These are phyloP conservation scores for Acacia concinna DNA, from an alignment of 331 rosid genomes.

Conservation along the genomic window DNA sequence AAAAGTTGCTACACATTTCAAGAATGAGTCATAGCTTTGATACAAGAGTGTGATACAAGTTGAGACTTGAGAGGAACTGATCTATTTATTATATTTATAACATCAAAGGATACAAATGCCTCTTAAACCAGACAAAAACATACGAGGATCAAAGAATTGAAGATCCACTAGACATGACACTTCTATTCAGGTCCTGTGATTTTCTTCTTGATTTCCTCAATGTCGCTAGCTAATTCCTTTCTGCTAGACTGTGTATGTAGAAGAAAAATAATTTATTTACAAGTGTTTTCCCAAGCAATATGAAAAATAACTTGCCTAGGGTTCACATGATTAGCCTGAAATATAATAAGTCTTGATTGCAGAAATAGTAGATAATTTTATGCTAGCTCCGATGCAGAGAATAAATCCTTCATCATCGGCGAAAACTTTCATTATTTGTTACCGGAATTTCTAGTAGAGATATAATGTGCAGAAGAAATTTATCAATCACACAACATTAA, in stretches of 20 bases:
- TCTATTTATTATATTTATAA: no score
- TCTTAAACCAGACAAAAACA: conserved; percentile 43
- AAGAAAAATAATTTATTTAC: conserved; percentile 18
- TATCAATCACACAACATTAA: not conserved
- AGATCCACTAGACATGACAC: conserved; percentile 10
- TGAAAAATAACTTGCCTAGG: not conserved
- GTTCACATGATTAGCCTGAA: not conserved
- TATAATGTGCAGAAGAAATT: not conserved
- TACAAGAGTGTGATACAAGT: conserved; percentile 47
- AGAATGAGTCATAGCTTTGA: conserved; percentile 29
- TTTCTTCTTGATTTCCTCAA: conserved; percentile 80
- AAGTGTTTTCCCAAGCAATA: not conserved
- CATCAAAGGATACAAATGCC: conserved; percentile 58
- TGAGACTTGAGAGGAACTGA: no score
- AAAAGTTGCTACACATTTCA: conserved; percentile 47
- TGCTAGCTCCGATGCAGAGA: not conserved
- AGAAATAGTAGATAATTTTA: conserved; percentile 5
- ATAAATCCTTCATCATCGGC: not conserved
- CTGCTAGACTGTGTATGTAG: conserved; percentile 71
- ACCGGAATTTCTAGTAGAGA: not conserved
- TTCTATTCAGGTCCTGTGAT: conserved; percentile 80
- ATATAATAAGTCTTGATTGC: not conserved
- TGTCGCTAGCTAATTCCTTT: conserved; percentile 88
- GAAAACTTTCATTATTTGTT: not conserved
- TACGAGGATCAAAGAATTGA: conserved; percentile 31